Base-by-base conservation (phyloP, 495 filamentous ascomycete species). In the Aspergillus indologenus region DNA sequence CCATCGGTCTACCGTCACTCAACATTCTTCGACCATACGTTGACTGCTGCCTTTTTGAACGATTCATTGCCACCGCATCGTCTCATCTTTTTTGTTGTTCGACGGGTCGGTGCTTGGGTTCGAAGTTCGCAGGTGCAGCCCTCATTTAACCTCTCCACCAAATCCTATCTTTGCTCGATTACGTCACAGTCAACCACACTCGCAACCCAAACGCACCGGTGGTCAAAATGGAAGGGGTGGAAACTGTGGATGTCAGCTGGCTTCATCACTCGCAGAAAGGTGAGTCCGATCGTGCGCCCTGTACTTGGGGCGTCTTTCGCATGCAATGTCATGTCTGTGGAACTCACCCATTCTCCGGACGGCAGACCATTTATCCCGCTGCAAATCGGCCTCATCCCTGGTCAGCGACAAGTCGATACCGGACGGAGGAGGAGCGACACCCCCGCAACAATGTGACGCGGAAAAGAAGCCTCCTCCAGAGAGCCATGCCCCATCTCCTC, bases 201-300 rank as follows among this genome's bases (percentile, higher is more conserved):
- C 23, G 6, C 23, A 51, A n/a, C 55, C 14, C 26, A 45, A 31
- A 49, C n/a, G 45, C 0, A 40, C 8, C 23, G 14, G 19, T 3
- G 24, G 45, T 54, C 62, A 74, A 67, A 21, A 83, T 83, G 85
- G 85, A 88, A 68, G 79, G 77, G 42, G 78, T 85, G 59, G 80
- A 87, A 67, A 85, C 85, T 20, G 83, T 88, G 53, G 85, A 88
- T 72, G 85, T 88, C 56, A 83, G 79, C 71, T 88, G 85, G 85
- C 79, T 87, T 49, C 85, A 88, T 71, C 84, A 86, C 64, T 81
- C 85, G 46, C 82, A 82, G 53, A 84, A 79, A 83, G 83, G 85
- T 80, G 65, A 75, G 78, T 67, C 15, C 42, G 31, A 54, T 46
- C 34, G 21, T n/a, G n/a, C n/a, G n/a, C n/a, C 45, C 18, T 24